phyloP scores from a whole-genome alignment of 768 basidiomycete genomes.

The Boletellus emodensis region DNA sequence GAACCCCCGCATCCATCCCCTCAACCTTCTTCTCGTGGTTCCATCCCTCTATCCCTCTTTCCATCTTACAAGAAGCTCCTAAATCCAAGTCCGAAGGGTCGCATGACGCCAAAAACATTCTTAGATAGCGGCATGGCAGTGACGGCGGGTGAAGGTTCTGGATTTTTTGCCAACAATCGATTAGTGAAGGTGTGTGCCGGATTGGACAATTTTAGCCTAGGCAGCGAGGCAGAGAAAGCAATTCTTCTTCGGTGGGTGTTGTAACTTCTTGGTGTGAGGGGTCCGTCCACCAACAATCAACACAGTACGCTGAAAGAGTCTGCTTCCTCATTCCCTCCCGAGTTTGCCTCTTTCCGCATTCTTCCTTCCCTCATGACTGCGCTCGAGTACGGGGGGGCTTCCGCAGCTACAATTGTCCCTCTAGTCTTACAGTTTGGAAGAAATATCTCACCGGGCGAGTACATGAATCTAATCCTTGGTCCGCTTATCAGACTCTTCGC shows the following conservation, averaged over 20 bases:
- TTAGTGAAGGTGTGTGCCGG: constrained; percentile 82
- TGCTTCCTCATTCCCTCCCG: constrained; percentile 73
- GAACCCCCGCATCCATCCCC: constrained; percentile 78
- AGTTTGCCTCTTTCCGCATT: constrained; percentile 82
- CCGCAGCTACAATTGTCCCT: constrained; percentile 75
- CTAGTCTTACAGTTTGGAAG: constrained; percentile 79
- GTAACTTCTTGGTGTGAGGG: background rate
- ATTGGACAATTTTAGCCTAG: constrained; percentile 79
- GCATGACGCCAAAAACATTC: constrained; percentile 73
- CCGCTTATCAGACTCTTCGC: constrained; percentile 83
- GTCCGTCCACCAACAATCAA: background rate
- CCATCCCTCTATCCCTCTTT: constrained; percentile 73
- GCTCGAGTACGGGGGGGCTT: constrained; percentile 73
- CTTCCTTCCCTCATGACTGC: constrained; percentile 80
- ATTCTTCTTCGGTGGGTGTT: constrained; percentile 57
- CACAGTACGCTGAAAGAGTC: constrained; percentile 75
- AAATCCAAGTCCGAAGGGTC: constrained; percentile 80
- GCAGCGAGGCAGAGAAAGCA: constrained; percentile 76
- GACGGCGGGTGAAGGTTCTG: constrained; percentile 49
- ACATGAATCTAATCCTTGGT: constrained; percentile 59
- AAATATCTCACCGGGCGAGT: constrained; percentile 66
- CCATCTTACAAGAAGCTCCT: constrained; percentile 82
- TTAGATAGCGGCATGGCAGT: constrained; percentile 77
- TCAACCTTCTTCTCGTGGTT: constrained; percentile 67
- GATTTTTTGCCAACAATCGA: constrained; percentile 81